Percentiles rank a stretch among this genome's conserved stretches.
These are phyloP conservation scores for Huntiella decipiens DNA, from an alignment of 2,329 filamentous ascomycete genomes.

Conservation along the genomic window DNA sequence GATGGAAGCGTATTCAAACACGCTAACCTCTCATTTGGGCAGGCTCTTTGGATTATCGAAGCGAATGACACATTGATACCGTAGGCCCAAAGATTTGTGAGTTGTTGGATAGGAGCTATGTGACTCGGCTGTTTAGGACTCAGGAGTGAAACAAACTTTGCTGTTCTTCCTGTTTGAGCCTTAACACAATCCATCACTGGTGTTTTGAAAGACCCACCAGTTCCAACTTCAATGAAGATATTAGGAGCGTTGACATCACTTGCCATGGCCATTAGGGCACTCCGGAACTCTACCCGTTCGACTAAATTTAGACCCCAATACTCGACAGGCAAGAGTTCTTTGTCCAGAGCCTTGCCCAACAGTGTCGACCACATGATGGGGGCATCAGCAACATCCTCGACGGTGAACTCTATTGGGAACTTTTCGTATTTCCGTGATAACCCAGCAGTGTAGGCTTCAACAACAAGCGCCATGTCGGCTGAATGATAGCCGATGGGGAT, in stretches of 20 bases:
- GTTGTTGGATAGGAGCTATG: constrained; percentile 16
- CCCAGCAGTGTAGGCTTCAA: constrained; percentile 18
- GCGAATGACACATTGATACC: constrained; percentile 18
- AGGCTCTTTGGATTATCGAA: background rate
- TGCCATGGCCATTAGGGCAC: constrained; percentile 22
- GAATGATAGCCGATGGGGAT: constrained; percentile 27
- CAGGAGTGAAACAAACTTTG: constrained; percentile 11
- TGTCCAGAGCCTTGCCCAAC: constrained; percentile 14
- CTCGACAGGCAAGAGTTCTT: constrained; percentile 14
- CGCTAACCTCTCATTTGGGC: constrained; percentile 10
- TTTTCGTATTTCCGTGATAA: background rate
- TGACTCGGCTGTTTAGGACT: constrained; percentile 11
- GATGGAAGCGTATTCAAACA: constrained; percentile 28
- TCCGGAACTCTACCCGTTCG: constrained; percentile 25
- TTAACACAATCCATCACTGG: constrained; percentile 21
- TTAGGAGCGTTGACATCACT: constrained; percentile 7
- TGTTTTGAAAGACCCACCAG: constrained; percentile 20
- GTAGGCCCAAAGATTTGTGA: constrained; percentile 22
- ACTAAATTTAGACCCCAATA: constrained; percentile 31
- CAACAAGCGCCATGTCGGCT: constrained; percentile 23
- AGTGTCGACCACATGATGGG: constrained; percentile 24
- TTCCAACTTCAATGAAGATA: constrained; percentile 25
- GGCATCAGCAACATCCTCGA: background rate
- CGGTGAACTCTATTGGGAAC: background rate
- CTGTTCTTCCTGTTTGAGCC: constrained; percentile 1